Conservation (phyloP, 345 rosid genomes). For the Eucalyptus victrix region DNA sequence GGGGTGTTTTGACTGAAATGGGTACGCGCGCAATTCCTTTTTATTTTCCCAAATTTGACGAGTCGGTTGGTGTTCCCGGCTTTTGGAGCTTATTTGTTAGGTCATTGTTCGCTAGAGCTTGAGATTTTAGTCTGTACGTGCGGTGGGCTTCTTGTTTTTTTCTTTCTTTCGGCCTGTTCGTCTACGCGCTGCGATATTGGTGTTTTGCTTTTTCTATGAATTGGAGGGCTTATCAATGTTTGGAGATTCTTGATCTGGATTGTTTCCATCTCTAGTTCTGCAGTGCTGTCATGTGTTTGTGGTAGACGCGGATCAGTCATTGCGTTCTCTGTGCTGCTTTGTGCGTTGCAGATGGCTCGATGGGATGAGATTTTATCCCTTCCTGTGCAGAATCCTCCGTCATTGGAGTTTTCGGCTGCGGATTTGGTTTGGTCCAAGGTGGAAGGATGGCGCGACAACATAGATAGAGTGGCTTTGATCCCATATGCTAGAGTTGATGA, state of each 20-base stretch:
- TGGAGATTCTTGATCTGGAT: background rate
- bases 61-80: background rate
- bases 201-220: background rate
- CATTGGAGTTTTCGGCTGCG: conserved; percentile 64
- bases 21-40: background rate
- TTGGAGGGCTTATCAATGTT: background rate
- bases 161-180: background rate
- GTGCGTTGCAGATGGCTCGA: conserved; percentile 67
- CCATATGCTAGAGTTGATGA: conserved; percentile 90
- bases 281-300: background rate
- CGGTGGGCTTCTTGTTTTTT: background rate
- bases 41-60: background rate
- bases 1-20: background rate
- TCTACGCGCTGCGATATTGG: background rate
- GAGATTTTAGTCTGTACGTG: background rate
- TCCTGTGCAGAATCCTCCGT: conserved; percentile 80
- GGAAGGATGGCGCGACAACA: conserved; percentile 89
- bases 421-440: conserved; percentile 91
- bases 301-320: background rate
- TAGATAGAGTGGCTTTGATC: conserved; percentile 85
- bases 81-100: background rate
- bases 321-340: background rate
- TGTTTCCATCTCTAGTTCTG: background rate
- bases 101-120: background rate
- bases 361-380: conserved; percentile 94